These are phyloP conservation scores for Apophysomyces ossiformis DNA, from an alignment of 371 early-diverging fungal genomes.

Conservation along the genomic window DNA sequence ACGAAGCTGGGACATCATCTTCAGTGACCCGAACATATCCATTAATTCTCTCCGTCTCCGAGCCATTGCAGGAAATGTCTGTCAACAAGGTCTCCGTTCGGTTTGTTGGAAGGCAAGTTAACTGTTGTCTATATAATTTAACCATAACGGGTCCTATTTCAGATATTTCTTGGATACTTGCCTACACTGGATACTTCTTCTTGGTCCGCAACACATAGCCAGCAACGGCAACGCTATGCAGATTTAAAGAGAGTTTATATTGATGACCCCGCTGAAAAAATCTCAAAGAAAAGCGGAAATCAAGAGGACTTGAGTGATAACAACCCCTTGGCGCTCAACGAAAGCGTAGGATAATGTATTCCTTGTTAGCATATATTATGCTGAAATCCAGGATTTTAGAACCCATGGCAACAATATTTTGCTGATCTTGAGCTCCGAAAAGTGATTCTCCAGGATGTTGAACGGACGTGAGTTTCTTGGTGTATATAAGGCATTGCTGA, in stretches of 20 bases:
- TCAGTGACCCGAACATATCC: conserved; percentile 31
- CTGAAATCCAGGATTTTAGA: conserved; percentile 44
- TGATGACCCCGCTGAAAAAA: conserved; percentile 64
- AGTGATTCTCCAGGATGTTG: conserved; percentile 89
- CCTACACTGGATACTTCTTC: conserved; percentile 56
- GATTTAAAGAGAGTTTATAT: conserved; percentile 70
- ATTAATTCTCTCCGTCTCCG: conserved; percentile 38
- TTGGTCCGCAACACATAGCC: conserved; percentile 64
- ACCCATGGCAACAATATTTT: conserved; percentile 93
- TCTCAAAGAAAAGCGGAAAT: conserved; percentile 39
- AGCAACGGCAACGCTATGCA: conserved; percentile 72
- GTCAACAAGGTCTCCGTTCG: conserved; percentile 48
- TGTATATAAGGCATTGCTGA: neutral
- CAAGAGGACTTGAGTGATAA: conserved; percentile 64
- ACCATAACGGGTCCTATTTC: neutral
- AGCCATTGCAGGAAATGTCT: conserved; percentile 38
- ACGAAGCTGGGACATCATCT: conserved; percentile 36
- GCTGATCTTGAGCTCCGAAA: conserved; percentile 84
- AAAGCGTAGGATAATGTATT: conserved; percentile 56
- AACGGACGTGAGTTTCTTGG: conserved; percentile 74
- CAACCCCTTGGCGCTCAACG: conserved; percentile 85
- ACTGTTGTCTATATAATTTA: neutral
- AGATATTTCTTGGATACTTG: conserved; percentile 64
- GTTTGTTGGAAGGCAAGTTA: conserved; percentile 52
- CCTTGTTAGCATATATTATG: neutral